Conservation (phyloP, 2,329 filamentous ascomycete genomes). For the Colletotrichum sp. region DNA sequence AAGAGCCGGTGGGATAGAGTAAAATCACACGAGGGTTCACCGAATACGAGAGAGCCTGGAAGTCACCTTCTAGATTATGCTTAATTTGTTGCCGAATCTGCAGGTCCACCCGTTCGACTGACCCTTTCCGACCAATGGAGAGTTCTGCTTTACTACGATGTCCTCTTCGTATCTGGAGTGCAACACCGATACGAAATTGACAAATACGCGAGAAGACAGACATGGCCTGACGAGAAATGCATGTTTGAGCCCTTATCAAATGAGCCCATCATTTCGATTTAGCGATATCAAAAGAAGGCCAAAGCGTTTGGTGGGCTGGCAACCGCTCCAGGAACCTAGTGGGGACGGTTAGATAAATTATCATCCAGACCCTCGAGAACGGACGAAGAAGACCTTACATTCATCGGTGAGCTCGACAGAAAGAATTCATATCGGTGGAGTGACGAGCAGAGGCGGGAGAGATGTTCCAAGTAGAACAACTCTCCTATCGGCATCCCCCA, state of each 20-base stretch:
- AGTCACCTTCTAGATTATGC: not conserved
- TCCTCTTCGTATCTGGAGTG: not conserved
- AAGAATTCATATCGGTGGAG: conserved; percentile 19
- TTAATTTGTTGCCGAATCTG: not conserved
- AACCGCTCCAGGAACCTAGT: conserved; percentile 11
- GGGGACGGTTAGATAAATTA: not conserved
- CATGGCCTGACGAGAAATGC: not conserved
- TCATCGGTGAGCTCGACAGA: conserved; percentile 20
- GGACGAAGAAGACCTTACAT: conserved; percentile 3
- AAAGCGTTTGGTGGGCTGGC: conserved; percentile 18
- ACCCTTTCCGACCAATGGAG: not conserved
- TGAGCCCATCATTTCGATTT: not conserved
- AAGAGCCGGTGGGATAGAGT: not conserved
- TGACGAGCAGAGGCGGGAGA: conserved; percentile 3
- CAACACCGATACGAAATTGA: not conserved
- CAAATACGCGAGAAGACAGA: not conserved
- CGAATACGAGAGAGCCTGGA: not conserved
- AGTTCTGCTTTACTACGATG: not conserved
- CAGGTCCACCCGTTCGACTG: not conserved
- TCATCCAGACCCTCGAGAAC: not conserved
- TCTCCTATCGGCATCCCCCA: conserved; percentile 27
- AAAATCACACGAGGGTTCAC: not conserved
- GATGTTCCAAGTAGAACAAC: conserved; percentile 22
- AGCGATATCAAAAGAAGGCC: conserved; percentile 1
- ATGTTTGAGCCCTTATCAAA: not conserved